These are phyloP conservation scores for Cladosporium sp. DNA, from an alignment of 2,329 filamentous ascomycete genomes.

Conservation along the genomic window DNA sequence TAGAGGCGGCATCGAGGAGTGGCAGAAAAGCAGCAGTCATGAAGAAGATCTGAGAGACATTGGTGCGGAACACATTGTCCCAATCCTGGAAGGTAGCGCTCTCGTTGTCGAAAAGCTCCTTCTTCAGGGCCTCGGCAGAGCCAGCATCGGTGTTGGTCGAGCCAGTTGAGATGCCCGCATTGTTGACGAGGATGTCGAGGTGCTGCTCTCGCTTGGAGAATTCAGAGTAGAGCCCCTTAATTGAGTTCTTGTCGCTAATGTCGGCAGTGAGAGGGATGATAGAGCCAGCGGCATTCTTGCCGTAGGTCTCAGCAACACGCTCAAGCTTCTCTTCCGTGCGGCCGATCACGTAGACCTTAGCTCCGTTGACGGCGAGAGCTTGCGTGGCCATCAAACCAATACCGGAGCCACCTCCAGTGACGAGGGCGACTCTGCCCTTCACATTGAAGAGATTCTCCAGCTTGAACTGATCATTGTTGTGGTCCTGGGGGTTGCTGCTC, in stretches of 20 bases:
- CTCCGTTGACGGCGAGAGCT: constrained; percentile 26
- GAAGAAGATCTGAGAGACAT: constrained; percentile 44
- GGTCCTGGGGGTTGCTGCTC: constrained; percentile 17
- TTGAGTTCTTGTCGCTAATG: constrained; percentile 39
- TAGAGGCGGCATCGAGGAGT: constrained; percentile 39
- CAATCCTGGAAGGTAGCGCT: constrained; percentile 39
- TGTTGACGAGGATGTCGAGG: constrained; percentile 43
- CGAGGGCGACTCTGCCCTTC: constrained; percentile 36
- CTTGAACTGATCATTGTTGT: constrained; percentile 33
- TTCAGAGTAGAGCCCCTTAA: constrained; percentile 37
- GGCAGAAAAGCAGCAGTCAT: constrained; percentile 43
- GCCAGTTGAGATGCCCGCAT: constrained; percentile 39
- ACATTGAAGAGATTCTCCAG: constrained; percentile 33
- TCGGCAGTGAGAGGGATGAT: constrained; percentile 43
- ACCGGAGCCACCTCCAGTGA: constrained; percentile 40
- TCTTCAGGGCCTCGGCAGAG: constrained; percentile 38
- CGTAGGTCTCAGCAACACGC: constrained; percentile 38
- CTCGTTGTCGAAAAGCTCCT: constrained; percentile 40
- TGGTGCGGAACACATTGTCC: constrained; percentile 40
- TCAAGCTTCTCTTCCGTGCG: constrained; percentile 44
- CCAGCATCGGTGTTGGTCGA: constrained; percentile 35
- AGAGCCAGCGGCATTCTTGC: constrained; percentile 38
- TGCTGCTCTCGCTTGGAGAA: constrained; percentile 40
- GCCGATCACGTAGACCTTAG: constrained; percentile 45
- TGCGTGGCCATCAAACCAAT: constrained; percentile 42